A percentile compares a stretch with the other conserved stretches of the same genome.
phyloP scores from a whole-genome alignment of 106 monocot species.

The Gastrodia elata region DNA sequence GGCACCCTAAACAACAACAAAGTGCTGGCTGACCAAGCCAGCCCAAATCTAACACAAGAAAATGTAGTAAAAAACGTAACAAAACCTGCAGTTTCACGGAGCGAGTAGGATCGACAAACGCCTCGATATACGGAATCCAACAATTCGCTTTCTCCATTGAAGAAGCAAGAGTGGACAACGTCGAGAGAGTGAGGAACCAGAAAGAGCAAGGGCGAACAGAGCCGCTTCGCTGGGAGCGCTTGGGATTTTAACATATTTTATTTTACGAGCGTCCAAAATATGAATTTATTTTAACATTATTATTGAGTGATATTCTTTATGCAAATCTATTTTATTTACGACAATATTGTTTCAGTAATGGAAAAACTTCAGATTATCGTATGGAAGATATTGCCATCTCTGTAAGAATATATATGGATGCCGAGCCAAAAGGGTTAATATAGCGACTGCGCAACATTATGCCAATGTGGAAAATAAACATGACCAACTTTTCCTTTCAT shows the following conservation, averaged over 20 bases:
- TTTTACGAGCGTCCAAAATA: no score
- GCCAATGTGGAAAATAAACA: background rate
- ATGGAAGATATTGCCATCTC: background rate
- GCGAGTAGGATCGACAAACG: slow-evolving; percentile 47
- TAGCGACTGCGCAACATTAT: background rate
- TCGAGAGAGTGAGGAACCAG: no score
- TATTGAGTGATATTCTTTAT: no score
- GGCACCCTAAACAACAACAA: no score
- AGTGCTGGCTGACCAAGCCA: no score
- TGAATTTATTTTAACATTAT: no score
- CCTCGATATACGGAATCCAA: slow-evolving; percentile 62
- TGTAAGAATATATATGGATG: background rate
- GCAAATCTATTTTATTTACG: no score
- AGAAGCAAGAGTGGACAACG: no score
- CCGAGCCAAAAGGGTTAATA: background rate
- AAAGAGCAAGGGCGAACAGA: no score
- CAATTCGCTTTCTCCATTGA: slow-evolving; percentile 40
- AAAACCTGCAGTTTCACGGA: slow-evolving; percentile 31
- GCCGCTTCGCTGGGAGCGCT: no score
- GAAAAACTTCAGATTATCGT: background rate
- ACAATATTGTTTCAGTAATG: no score
- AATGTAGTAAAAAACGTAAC: background rate
- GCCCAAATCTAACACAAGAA: background rate
- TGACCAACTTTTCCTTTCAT: background rate
- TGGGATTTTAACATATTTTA: no score